Conservation (phyloP, 1,284 basidiomycete species). For the Xerocomus amazonicus region DNA sequence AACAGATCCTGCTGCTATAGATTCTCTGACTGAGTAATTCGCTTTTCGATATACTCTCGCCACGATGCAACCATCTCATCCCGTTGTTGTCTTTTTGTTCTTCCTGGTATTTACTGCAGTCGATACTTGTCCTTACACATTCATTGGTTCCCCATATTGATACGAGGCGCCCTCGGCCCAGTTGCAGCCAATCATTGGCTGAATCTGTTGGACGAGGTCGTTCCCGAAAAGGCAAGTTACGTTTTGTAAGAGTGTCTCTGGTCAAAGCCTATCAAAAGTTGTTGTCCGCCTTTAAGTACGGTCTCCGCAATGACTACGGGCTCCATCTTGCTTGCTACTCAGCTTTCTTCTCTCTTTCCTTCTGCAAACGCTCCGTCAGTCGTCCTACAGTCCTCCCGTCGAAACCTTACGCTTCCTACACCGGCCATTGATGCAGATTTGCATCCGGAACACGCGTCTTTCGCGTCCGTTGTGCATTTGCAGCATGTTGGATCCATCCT, state of each 20-base stretch:
- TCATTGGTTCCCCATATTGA: not conserved
- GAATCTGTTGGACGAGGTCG: no score
- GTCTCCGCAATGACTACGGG: slow-evolving; percentile 37
- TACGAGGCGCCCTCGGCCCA: no score
- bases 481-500: slow-evolving; percentile 64
- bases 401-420: slow-evolving; percentile 46
- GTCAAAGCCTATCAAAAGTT: not conserved
- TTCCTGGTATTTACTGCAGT: not conserved
- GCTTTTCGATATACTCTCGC: not conserved
- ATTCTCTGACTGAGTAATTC: slow-evolving; percentile 6
- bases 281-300: not conserved
- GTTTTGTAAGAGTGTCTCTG: not conserved
- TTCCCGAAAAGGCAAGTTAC: slow-evolving; percentile 27
- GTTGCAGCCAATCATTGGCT: not conserved
- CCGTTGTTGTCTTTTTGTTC: not conserved
- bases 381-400: slow-evolving; percentile 54
- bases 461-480: slow-evolving; percentile 57
- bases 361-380: slow-evolving; percentile 49
- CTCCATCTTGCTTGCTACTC: slow-evolving; percentile 54
- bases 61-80: slow-evolving; percentile 2
- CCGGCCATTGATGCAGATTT: slow-evolving; percentile 47
- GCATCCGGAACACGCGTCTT: slow-evolving; percentile 72
- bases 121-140: not conserved
- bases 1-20: not conserved
- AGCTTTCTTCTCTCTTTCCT: slow-evolving; percentile 61